These are phyloP conservation scores for Sphenostylis stenocarpa DNA, from an alignment of 306 rosid genomes.

Conservation along the genomic window DNA sequence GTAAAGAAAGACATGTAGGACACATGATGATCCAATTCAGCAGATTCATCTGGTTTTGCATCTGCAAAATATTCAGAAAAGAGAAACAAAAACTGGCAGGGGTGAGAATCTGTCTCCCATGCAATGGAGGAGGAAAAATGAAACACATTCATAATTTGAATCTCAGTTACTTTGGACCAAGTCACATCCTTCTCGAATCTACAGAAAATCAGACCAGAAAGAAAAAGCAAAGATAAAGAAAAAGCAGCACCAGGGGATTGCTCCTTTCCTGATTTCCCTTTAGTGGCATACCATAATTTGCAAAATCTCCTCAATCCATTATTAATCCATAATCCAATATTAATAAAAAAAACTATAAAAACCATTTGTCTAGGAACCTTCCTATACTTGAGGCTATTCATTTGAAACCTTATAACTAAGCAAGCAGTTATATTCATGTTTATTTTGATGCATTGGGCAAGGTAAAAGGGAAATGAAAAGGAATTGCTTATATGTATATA, in stretches of 20 bases:
- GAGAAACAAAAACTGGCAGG: constrained; percentile 57
- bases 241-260: constrained; percentile 52
- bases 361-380: constrained; percentile 12
- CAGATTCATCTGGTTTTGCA: constrained; percentile 35
- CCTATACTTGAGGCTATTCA: not conserved
- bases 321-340: not conserved
- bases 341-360: not conserved
- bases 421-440: constrained; percentile 16
- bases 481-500: constrained; percentile 12
- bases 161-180: constrained; percentile 63
- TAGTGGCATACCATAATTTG: constrained; percentile 30
- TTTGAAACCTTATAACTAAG: not conserved
- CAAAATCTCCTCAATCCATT: constrained; percentile 8
- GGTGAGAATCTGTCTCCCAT: constrained; percentile 72
- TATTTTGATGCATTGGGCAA: constrained; percentile 30
- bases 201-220: constrained; percentile 58
- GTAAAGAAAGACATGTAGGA: constrained; percentile 26
- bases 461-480: constrained; percentile 21
- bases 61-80: constrained; percentile 40
- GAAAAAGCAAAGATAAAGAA: constrained; percentile 58
- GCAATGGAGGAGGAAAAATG: constrained; percentile 30
- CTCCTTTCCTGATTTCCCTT: constrained; percentile 55
- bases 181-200: constrained; percentile 70
- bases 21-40: constrained; percentile 39
- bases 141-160: constrained; percentile 56